Percentiles rank a stretch among this genome's conserved stretches.
phyloP scores from a whole-genome alignment of 2,329 filamentous ascomycete species.

The Achaetomium macrosporum region DNA sequence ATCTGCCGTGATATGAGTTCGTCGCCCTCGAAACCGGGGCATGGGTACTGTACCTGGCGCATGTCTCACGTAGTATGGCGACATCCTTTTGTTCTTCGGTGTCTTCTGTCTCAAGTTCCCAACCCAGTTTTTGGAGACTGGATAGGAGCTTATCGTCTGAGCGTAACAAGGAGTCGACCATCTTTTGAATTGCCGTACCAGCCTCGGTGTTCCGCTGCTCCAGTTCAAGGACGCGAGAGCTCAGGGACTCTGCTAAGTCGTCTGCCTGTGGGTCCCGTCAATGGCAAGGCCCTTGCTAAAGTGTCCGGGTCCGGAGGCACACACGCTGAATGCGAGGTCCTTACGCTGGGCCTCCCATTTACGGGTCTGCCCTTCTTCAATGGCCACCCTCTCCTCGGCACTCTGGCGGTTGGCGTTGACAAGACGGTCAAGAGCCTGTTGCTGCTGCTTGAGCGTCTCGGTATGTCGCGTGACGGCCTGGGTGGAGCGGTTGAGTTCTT shows the following conservation, averaged over 20 bases:
- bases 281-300: background rate
- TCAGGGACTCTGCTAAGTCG: constrained; percentile 42
- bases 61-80: constrained; percentile 53
- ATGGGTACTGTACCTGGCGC: constrained; percentile 41
- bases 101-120: constrained; percentile 50
- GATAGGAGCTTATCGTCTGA: constrained; percentile 61
- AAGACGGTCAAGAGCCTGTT: constrained; percentile 52
- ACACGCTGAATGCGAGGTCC: constrained; percentile 39
- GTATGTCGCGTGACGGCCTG: constrained; percentile 59
- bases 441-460: constrained; percentile 55
- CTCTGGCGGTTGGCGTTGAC: constrained; percentile 38
- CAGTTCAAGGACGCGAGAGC: constrained; percentile 42
- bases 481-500: constrained; percentile 59
- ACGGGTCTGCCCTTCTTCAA: constrained; percentile 33
- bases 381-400: constrained; percentile 30
- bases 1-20: constrained; percentile 29
- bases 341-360: constrained; percentile 37
- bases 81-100: constrained; percentile 48
- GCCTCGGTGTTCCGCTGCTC: constrained; percentile 46
- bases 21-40: background rate
- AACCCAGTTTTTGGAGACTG: constrained; percentile 60
- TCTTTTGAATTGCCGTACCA: constrained; percentile 41
- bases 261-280: constrained; percentile 36
- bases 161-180: constrained; percentile 45
- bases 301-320: background rate